These are phyloP conservation scores for Ascochyta fabae DNA, from an alignment of 2,329 filamentous ascomycete species.

Conservation along the genomic window DNA sequence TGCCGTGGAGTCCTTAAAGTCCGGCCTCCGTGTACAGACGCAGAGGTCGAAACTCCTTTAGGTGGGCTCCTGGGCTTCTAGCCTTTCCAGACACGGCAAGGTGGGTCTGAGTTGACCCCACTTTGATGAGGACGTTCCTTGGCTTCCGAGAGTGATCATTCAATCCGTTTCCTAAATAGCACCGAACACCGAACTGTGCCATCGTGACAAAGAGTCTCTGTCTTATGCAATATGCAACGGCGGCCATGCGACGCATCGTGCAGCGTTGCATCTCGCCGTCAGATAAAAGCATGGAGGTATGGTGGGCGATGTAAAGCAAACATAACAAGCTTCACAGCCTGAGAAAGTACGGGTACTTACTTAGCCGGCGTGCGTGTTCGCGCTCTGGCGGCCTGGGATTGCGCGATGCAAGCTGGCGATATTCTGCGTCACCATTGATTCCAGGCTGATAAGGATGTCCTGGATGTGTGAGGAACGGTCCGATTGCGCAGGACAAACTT, in stretches of 20 bases:
- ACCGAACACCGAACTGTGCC: constrained; percentile 8
- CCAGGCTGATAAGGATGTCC: neutral
- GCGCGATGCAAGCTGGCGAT: neutral
- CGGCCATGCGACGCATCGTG: neutral
- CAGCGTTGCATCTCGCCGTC: neutral
- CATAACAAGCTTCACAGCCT: neutral
- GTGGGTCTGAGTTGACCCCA: neutral
- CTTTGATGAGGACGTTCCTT: neutral
- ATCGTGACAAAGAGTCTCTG: neutral
- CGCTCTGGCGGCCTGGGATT: neutral
- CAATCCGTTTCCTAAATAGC: neutral
- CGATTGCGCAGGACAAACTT: neutral
- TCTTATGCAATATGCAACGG: neutral
- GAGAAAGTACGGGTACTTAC: neutral
- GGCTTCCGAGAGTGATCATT: neutral
- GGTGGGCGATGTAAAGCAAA: neutral
- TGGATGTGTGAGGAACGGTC: neutral
- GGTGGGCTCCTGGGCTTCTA: neutral
- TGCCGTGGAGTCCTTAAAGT: constrained; percentile 14
- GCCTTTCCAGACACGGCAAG: neutral
- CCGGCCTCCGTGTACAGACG: constrained; percentile 3
- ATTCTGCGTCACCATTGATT: neutral
- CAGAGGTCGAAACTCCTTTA: neutral
- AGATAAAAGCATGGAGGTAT: neutral
- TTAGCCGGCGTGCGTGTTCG: neutral